These are phyloP conservation scores for Russula ochroleuca DNA, from an alignment of 768 basidiomycete genomes.

Conservation along the genomic window DNA sequence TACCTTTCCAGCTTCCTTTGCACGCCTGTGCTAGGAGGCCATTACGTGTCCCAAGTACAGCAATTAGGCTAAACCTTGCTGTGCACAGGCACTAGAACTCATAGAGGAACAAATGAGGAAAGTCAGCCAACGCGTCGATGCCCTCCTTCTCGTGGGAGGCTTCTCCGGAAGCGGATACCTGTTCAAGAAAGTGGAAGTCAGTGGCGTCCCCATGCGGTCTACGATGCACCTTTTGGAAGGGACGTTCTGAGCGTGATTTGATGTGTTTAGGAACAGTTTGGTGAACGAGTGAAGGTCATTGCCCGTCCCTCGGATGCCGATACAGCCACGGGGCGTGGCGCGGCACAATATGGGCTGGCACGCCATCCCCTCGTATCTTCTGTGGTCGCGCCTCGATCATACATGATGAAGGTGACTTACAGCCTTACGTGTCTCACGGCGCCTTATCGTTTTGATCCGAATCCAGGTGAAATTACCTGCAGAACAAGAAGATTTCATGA, in stretches of 20 bases:
- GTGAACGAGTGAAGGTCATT: constrained; percentile 62
- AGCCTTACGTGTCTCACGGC: background rate
- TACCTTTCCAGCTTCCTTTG: constrained; percentile 8
- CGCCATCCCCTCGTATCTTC: constrained; percentile 72
- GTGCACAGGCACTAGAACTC: constrained; percentile 63
- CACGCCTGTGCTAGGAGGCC: background rate
- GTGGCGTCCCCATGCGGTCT: constrained; percentile 29
- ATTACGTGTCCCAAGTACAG: constrained; percentile 11
- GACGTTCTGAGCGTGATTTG: constrained; percentile 6
- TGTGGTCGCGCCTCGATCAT: constrained; percentile 76
- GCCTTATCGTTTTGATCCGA: constrained; percentile 8
- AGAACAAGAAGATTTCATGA: constrained; percentile 77
- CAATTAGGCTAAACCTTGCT: constrained; percentile 5
- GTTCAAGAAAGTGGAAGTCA: constrained; percentile 70
- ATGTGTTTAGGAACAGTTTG: constrained; percentile 55
- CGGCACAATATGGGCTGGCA: constrained; percentile 83
- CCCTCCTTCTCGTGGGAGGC: constrained; percentile 84
- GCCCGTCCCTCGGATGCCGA: constrained; percentile 83
- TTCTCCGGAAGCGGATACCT: constrained; percentile 86
- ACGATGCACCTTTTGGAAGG: constrained; percentile 18
- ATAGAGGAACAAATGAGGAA: constrained; percentile 70
- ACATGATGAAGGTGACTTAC: constrained; percentile 71
- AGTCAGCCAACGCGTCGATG: constrained; percentile 71
- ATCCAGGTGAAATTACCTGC: constrained; percentile 81
- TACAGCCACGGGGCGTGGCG: constrained; percentile 83